Base-by-base conservation (phyloP, 2,329 filamentous ascomycete species). In the Epichloe brachyelytri region DNA sequence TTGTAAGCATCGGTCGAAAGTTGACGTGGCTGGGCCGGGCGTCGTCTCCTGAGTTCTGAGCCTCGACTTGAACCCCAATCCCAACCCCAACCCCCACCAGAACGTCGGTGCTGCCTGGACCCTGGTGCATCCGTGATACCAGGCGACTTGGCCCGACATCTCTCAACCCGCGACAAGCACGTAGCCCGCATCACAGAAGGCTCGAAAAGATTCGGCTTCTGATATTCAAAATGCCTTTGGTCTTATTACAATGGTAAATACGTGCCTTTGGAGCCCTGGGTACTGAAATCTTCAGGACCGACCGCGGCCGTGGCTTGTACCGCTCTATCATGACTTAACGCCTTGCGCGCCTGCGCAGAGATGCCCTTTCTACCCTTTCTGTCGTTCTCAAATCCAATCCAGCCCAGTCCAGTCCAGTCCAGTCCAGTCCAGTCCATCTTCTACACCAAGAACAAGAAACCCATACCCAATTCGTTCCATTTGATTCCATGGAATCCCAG, bases 271-370 rank as follows among this genome's bases (percentile, higher is more conserved):
- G 46, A 20, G 44, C 26, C 26, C 46, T 36, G 20, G 17, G 2
- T 43, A 43, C 30, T 19, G 22, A 30, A 43, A 41, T 15, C 20
- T 17, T 19, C 43, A 52, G 44, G 37, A 14, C 47, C 43, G 12
- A 17, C 36, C 34, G 48, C 51, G 36, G 48, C n/a, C 51, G n/a
- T 40, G 44, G 43, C 48, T 22, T 48, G 62, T 65, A 62, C 55
- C 54, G 52, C 54, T 43, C 55, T 63, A 65, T 55, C 62, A 58
- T 15, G 37, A 57, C 39, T 51, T 62, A 60, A 64, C 60, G 59
- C 50, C 49, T 40, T n/a, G 47, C 49, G 48, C 51, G 39, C 40
- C 48, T 12, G 36, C 39, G 34, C 45, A 38, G 49, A 51, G 36
- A 46, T 48, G 33, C 39, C 19, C 12, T 17, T 17, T 34, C 26